A percentile compares a stretch with the other conserved stretches of the same genome.
phyloP scores from a whole-genome alignment of 2,329 filamentous ascomycete species.

The Penicillium capsulatum region DNA sequence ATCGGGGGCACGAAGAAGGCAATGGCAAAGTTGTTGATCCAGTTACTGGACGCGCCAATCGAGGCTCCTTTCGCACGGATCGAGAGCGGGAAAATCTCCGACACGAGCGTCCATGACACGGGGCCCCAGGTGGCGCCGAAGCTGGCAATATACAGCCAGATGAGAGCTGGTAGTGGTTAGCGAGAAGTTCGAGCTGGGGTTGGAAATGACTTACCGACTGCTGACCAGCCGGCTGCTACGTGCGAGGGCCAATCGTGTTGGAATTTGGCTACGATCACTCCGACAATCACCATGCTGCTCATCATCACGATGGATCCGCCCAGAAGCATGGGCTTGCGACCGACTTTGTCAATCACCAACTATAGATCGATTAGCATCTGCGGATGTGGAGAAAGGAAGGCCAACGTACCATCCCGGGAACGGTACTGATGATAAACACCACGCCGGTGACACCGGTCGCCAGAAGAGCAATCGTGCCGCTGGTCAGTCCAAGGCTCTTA shows the following conservation, averaged over 20 bases:
- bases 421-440: conserved; percentile 38
- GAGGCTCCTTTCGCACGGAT: conserved; percentile 57
- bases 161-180: too few relatives aligned
- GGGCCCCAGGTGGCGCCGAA: too few relatives aligned
- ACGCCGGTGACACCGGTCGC: conserved; percentile 42
- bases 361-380: too few relatives aligned
- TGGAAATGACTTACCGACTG: too few relatives aligned
- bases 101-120: conserved; percentile 68
- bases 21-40: conserved; percentile 55
- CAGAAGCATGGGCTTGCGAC: conserved; percentile 40
- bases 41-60: conserved; percentile 34
- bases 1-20: conserved; percentile 68
- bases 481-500: conserved; percentile 30
- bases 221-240: conserved; percentile 63
- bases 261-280: conserved; percentile 63
- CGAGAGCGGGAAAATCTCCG: conserved; percentile 69
- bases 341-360: conserved; percentile 41
- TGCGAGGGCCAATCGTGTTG: conserved; percentile 57
- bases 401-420: conserved; percentile 42
- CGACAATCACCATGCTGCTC: conserved; percentile 66
- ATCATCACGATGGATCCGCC: conserved; percentile 64
- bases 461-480: conserved; percentile 37
- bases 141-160: too few relatives aligned
- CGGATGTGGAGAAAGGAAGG: too few relatives aligned
- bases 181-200: too few relatives aligned